Conservation (phyloP, 441 rosid genomes). For the Daphne laureola region DNA sequence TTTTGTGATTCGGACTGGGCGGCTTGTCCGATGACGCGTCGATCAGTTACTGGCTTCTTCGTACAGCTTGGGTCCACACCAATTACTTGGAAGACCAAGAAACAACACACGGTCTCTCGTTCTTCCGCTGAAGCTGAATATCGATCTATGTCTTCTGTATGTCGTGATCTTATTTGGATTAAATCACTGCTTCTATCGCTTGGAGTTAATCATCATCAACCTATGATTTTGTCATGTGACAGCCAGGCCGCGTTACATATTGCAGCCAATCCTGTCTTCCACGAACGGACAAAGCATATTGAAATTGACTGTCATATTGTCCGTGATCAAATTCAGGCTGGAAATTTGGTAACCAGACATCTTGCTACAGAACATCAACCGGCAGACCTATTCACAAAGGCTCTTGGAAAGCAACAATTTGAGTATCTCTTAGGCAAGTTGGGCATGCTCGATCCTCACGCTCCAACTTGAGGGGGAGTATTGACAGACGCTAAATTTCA, state of each 20-base stretch:
- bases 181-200: background rate
- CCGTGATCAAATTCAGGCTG: background rate
- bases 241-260: background rate
- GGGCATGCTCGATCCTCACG: background rate
- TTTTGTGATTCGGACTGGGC: background rate
- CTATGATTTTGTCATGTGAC: background rate
- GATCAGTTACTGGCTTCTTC: background rate
- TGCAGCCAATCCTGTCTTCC: background rate
- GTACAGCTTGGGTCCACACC: background rate
- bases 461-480: too few species aligned
- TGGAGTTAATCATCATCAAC: background rate
- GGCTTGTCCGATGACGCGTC: background rate
- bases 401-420: background rate
- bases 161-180: background rate
- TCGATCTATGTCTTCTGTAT: background rate
- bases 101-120: background rate
- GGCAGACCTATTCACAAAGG: background rate
- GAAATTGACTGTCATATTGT: background rate
- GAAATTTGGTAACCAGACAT: background rate
- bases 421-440: background rate
- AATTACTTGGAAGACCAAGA: constrained; percentile 1
- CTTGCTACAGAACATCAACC: background rate
- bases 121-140: background rate
- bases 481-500: too few species aligned
- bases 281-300: too few species aligned